A percentile compares a stretch with the other conserved stretches of the same genome.
Conservation (phyloP, 1,284 basidiomycete species). For the Cutaneotrichosporon sp. region DNA sequence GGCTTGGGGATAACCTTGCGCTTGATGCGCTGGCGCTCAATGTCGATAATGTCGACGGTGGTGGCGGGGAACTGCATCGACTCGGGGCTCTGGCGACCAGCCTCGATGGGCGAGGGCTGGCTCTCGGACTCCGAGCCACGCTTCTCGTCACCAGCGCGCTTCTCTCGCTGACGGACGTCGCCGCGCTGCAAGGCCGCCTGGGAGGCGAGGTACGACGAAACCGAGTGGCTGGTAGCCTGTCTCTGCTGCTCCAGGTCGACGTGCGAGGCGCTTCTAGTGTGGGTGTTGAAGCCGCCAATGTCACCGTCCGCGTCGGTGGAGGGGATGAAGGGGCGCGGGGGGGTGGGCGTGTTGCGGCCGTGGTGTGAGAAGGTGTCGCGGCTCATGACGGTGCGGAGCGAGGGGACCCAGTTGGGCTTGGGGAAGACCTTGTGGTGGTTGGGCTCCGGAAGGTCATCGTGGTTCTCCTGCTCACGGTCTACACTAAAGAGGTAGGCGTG, state of each 20-base stretch:
- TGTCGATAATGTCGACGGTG: not conserved
- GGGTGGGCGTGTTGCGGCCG: not conserved
- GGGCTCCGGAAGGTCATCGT: conserved; percentile 44
- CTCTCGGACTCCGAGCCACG: not conserved
- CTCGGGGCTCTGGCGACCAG: not conserved
- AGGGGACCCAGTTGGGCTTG: conserved; percentile 51
- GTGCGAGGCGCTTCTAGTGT: conserved; percentile 1
- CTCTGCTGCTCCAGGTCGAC: not conserved
- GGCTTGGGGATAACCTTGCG: conserved; percentile 15
- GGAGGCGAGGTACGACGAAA: conserved; percentile 3
- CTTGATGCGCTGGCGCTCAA: conserved; percentile 15
- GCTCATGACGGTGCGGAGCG: conserved; percentile 24
- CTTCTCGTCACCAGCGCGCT: not conserved
- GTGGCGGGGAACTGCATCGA: not conserved
- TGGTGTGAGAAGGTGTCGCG: conserved; percentile 10
- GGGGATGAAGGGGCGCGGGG: not conserved
- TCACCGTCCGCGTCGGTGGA: conserved; percentile 12
- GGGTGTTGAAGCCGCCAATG: not conserved
- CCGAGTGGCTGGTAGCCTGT: not conserved
- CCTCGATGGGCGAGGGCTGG: not conserved
- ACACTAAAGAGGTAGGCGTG: conserved; percentile 62
- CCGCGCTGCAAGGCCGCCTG: not conserved
- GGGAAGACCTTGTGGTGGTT: conserved; percentile 46
- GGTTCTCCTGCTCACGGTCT: conserved; percentile 27
- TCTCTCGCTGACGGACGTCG: conserved; percentile 11